Conservation (phyloP, 192 early-diverging fungal species). For the Diversispora eburnea region DNA sequence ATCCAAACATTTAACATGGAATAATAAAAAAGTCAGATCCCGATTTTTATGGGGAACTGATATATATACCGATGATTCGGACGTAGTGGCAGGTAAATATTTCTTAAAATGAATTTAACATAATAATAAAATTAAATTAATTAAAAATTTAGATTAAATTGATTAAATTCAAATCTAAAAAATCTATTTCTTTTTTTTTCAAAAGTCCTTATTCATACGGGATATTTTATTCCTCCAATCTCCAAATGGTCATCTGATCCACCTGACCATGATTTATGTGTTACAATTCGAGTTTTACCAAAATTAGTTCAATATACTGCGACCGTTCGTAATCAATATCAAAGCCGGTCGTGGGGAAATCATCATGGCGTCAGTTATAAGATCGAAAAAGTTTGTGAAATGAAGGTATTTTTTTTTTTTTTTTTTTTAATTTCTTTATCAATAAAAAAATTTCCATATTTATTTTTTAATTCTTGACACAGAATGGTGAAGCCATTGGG, state of each 20-base stretch:
- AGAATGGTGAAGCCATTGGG: slow-evolving; percentile 24
- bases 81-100: slow-evolving; percentile 70
- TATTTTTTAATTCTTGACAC: neutral
- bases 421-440: neutral
- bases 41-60: slow-evolving; percentile 81
- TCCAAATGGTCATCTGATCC: slow-evolving; percentile 32
- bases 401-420: slow-evolving; percentile 36
- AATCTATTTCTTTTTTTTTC: neutral
- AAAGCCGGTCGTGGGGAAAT: slow-evolving; percentile 64
- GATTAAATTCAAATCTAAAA: neutral
- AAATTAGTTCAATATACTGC: slow-evolving; percentile 67
- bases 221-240: slow-evolving; percentile 30
- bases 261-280: slow-evolving; percentile 62
- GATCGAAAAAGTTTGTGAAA: slow-evolving; percentile 55
- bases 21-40: slow-evolving; percentile 58
- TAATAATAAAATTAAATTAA: neutral
- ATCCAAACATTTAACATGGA: slow-evolving; percentile 57
- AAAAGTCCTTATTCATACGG: slow-evolving; percentile 51
- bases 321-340: slow-evolving; percentile 50
- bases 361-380: slow-evolving; percentile 75
- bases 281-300: slow-evolving; percentile 68
- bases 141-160: neutral
- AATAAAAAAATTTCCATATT: neutral
- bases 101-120: neutral
- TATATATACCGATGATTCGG: slow-evolving; percentile 82